Conservation (phyloP, 768 basidiomycete species). For the Pleurotus sapidus region DNA sequence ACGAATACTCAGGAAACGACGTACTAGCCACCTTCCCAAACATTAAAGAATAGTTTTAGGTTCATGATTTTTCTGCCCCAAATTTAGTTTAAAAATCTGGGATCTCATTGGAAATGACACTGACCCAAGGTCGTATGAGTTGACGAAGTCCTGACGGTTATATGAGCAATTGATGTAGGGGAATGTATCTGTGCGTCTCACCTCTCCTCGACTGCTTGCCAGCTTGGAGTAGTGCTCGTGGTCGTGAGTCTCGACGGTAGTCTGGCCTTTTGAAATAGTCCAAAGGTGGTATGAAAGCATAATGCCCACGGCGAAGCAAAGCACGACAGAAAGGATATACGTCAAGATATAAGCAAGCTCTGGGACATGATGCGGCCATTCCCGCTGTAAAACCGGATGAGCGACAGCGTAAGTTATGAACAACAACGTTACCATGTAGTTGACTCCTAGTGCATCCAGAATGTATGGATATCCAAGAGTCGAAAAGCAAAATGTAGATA, state of each 20-base stretch:
- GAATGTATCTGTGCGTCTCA: conserved; percentile 25
- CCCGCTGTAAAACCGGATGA: conserved; percentile 17
- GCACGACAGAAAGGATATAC: conserved; percentile 73
- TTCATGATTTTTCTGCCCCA: conserved; percentile 54
- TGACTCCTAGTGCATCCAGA: conserved; percentile 56
- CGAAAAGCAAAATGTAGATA: conserved; percentile 62
- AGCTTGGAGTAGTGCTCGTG: conserved; percentile 71
- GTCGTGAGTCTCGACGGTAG: conserved; percentile 88
- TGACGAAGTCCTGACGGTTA: conserved; percentile 66
- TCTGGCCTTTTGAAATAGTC: conserved; percentile 73
- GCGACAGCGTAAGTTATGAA: neutral
- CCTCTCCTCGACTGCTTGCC: conserved; percentile 70
- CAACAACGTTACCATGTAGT: conserved; percentile 34
- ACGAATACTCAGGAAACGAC: conserved; percentile 26
- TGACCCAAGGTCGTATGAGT: conserved; percentile 89
- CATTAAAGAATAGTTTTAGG: conserved; percentile 82
- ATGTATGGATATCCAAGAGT: conserved; percentile 62
- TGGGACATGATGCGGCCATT: conserved; percentile 66
- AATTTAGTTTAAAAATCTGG: neutral
- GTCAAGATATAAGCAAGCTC: conserved; percentile 65
- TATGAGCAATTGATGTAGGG: neutral
- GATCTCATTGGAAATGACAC: conserved; percentile 13
- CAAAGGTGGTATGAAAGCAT: conserved; percentile 77
- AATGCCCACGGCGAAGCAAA: conserved; percentile 70
- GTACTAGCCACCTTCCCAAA: conserved; percentile 79